These are phyloP conservation scores for Acorus calamus DNA, from an alignment of 106 monocot species.

Conservation along the genomic window DNA sequence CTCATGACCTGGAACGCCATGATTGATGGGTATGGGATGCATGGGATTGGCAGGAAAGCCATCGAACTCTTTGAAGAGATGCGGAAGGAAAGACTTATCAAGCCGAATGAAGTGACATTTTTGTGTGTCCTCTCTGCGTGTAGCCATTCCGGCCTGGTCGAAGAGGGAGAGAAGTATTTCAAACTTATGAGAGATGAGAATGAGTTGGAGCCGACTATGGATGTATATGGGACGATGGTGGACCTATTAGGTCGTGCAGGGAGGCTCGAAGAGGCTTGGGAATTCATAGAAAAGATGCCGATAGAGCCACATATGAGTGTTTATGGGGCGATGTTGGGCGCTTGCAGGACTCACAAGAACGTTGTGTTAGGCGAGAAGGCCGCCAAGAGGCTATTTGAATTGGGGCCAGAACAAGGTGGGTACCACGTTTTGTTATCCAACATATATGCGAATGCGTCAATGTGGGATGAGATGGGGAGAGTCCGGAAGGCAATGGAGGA, in stretches of 20 bases:
- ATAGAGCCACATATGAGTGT: background rate
- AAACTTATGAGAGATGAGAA: background rate
- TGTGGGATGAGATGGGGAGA: slow-evolving; percentile 3
- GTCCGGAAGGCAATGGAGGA: slow-evolving; percentile 7
- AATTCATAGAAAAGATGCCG: slow-evolving; percentile 4
- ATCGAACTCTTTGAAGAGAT: slow-evolving; percentile 59
- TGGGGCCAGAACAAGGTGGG: background rate
- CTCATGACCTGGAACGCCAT: slow-evolving; percentile 74
- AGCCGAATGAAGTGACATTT: slow-evolving; percentile 59
- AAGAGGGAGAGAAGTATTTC: background rate
- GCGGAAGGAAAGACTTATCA: slow-evolving; percentile 23
- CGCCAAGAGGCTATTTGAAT: background rate
- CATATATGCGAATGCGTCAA: background rate
- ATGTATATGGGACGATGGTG: slow-evolving; percentile 9
- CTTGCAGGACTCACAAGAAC: slow-evolving; percentile 7
- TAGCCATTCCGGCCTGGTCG: slow-evolving; percentile 24
- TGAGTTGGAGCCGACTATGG: background rate
- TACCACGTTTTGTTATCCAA: slow-evolving; percentile 5
- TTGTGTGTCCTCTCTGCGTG: slow-evolving; percentile 71
- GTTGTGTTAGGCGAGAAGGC: slow-evolving; percentile 1
- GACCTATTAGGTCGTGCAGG: slow-evolving; percentile 12
- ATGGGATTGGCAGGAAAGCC: slow-evolving; percentile 42
- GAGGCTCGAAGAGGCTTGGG: background rate
- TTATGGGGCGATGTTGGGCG: slow-evolving; percentile 3
- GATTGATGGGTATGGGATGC: slow-evolving; percentile 66